These are phyloP conservation scores for Volutella citrinella DNA, from an alignment of 2,329 filamentous ascomycete genomes.

Conservation along the genomic window DNA sequence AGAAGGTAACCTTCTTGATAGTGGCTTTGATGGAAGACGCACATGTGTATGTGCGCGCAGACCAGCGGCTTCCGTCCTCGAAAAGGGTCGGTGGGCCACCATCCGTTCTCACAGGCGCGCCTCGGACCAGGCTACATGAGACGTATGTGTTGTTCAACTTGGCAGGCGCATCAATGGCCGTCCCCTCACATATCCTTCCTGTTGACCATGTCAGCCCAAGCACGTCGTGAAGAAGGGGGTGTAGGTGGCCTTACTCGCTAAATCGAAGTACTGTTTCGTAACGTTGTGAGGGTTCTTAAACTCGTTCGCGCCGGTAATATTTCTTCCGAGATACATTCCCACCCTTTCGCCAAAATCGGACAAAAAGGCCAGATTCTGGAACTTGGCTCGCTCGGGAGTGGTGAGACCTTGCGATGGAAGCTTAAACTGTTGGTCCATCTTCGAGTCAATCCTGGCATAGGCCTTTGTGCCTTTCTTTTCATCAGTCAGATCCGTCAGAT, in stretches of 20 bases:
- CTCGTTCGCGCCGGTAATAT: neutral
- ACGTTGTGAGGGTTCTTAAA: conserved; percentile 4
- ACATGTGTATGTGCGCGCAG: conserved; percentile 40
- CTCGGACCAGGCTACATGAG: conserved; percentile 39
- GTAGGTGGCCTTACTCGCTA: conserved; percentile 6
- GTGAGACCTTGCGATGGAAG: conserved; percentile 9
- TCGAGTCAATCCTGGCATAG: conserved; percentile 36
- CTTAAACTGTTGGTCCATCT: conserved; percentile 32
- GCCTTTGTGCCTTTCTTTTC: conserved; percentile 8
- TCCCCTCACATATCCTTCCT: conserved; percentile 19
- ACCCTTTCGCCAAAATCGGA: conserved; percentile 3
- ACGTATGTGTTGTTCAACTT: conserved; percentile 42
- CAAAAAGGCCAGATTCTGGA: conserved; percentile 2
- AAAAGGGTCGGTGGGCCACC: conserved; percentile 30
- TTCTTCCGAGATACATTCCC: neutral
- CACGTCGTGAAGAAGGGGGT: too few relatives aligned
- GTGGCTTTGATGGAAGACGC: conserved; percentile 37
- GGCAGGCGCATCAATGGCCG: conserved; percentile 26
- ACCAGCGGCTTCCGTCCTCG: conserved; percentile 39
- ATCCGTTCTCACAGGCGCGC: conserved; percentile 33
- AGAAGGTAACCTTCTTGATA: conserved; percentile 43
- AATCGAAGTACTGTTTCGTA: neutral
- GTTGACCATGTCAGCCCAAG: too few relatives aligned
- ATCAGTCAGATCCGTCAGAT: conserved; percentile 30
- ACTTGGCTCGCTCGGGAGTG: too few relatives aligned